Evolutionary conservation across 345 rosid species (phyloP), one percentile per base, ranked within the genome.

Genomic region (Salix brachista): DNA sequence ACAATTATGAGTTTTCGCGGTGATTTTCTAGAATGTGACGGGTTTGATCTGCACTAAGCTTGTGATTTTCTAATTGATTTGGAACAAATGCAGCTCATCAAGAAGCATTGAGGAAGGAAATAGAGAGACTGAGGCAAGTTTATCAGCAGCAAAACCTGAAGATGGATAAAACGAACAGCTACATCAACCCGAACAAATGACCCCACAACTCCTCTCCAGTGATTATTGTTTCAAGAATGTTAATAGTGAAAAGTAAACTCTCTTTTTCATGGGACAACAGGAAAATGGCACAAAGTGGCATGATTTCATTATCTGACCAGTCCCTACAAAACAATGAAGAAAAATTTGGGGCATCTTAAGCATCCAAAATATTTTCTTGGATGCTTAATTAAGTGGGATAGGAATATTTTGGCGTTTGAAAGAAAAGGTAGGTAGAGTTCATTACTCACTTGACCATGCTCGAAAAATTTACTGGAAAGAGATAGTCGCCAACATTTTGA

Each of bases 31-130:
- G 0, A 46, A 13, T 58, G 1, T 9, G 16, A n/a, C 23, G 10
- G 62, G 28, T 32, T 32, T 32, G 34, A 32, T 32, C 34, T 32
- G 5, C 34, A 32, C 34, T 32, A 32, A 32, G 4, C 34, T 0
- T 32, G 34, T 32, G 34, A 32, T 32, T 32, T 32, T 32, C 62
- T 58, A 13, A 14, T 46, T 46, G 9, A 26, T 26, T 50, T 4
- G 28, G 28, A 41, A 25, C 9, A 69, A 54, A 39, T 77, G 79
- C 81, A 82, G 84, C 84, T 66, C 84, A 82, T 65, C 81, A 82
- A 65, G 84, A 78, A 65, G 84, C 84, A 58, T 62, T 82, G 74
- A 82, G 78, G 79, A 82, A 81, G 66, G 84, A 82, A 50, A 82
- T 82, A 74, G 81, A 82, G 74, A 78, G 84, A 67, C 56, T 82